These are phyloP conservation scores for Condylostoma magnum DNA, from an alignment of 169 alveolate species.

Conservation along the genomic window DNA sequence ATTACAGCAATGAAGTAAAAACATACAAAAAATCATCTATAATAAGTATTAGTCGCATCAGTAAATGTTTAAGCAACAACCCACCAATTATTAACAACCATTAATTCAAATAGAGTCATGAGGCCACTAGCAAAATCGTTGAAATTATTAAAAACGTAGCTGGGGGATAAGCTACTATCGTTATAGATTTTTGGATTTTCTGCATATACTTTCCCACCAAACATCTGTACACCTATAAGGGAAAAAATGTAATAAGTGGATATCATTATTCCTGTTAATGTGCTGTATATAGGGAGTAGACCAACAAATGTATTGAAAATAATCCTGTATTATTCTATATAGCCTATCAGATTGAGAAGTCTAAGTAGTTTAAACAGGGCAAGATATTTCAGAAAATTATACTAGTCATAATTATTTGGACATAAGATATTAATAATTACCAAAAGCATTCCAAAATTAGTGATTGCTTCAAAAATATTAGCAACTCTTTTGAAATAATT, in stretches of 20 bases:
- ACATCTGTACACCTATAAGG: constrained; percentile 22
- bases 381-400: background rate
- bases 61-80: constrained; percentile 29
- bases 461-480: background rate
- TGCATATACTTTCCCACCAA: constrained; percentile 35
- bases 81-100: constrained; percentile 55
- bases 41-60: background rate
- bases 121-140: constrained; percentile 32
- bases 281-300: constrained; percentile 34
- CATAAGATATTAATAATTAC: background rate
- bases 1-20: background rate
- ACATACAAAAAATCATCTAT: background rate
- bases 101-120: constrained; percentile 38
- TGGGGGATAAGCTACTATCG: constrained; percentile 34
- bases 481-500: background rate
- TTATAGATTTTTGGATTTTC: background rate
- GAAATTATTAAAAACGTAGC: constrained; percentile 32
- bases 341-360: constrained; percentile 9
- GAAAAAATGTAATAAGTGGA: constrained; percentile 31
- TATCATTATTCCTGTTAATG: constrained; percentile 27
- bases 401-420: background rate
- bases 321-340: constrained; percentile 21
- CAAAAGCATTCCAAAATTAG: too few relatives aligned
- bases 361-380: constrained; percentile 20
- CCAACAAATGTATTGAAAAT: constrained; percentile 30